phyloP scores from a whole-genome alignment of 768 basidiomycete genomes.

The Hygrocybe coccinea region DNA sequence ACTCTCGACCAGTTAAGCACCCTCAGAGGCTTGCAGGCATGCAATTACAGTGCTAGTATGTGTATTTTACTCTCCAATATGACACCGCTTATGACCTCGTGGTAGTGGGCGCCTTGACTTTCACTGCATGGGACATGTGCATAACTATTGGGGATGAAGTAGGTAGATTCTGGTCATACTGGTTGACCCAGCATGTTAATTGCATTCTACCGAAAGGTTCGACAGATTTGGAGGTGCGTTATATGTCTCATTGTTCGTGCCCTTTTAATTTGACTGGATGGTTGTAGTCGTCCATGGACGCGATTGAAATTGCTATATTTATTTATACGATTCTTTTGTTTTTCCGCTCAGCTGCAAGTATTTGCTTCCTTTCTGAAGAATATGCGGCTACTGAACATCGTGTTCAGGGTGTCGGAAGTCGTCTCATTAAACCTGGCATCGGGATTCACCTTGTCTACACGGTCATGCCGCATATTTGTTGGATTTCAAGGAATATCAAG shows the following conservation, averaged over 20 bases:
- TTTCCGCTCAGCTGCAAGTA: constrained; percentile 18
- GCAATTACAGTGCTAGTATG: constrained; percentile 25
- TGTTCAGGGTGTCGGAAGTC: constrained; percentile 11
- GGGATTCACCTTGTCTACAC: constrained; percentile 1
- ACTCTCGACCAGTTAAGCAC: not conserved
- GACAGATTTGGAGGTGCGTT: constrained; percentile 21
- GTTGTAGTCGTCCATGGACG: constrained; percentile 19
- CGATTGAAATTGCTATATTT: constrained; percentile 19
- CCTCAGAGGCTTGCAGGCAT: constrained; percentile 17
- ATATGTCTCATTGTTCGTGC: not conserved
- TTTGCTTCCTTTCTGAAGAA: not conserved
- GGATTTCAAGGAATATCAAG: constrained; percentile 19
- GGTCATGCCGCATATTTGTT: constrained; percentile 10
- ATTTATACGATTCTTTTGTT: constrained; percentile 16
- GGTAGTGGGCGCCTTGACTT: constrained; percentile 22
- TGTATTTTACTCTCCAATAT: not conserved
- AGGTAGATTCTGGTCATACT: not conserved
- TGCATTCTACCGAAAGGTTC: constrained; percentile 7
- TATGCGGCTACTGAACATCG: not conserved
- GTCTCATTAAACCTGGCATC: constrained; percentile 13
- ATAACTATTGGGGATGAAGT: constrained; percentile 19
- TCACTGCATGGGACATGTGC: constrained; percentile 19
- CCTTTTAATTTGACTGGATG: not conserved
- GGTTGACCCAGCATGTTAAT: no score
- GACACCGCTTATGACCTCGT: not conserved